These are phyloP conservation scores for Durusdinium trenchii DNA, from an alignment of 73 alveolate genomes.

Conservation along the genomic window DNA sequence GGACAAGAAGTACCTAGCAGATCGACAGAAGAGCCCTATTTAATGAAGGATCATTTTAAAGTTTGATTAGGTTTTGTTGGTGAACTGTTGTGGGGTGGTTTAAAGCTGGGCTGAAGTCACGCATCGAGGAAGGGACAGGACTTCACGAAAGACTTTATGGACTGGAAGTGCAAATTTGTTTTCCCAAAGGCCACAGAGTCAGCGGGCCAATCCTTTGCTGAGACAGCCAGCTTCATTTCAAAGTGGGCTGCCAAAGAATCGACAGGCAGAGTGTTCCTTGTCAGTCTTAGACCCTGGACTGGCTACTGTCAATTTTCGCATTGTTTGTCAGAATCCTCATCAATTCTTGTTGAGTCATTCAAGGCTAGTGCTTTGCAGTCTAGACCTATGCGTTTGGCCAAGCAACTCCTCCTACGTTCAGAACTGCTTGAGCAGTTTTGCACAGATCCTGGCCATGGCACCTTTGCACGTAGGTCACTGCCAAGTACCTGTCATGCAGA, in stretches of 20 bases:
- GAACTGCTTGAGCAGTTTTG: background rate
- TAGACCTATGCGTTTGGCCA: slow-evolving; percentile 1
- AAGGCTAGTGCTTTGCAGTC: background rate
- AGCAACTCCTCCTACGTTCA: background rate
- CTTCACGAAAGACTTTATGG: background rate
- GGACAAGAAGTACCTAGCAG: slow-evolving; percentile 7
- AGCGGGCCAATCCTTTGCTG: background rate
- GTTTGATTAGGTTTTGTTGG: too few relatives aligned
- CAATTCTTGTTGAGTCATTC: background rate
- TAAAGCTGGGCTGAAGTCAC: too few relatives aligned
- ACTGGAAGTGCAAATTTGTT: background rate
- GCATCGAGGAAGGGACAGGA: background rate
- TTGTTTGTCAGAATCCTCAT: background rate
- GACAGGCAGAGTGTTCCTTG: background rate
- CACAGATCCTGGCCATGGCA: background rate
- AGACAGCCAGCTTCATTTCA: background rate
- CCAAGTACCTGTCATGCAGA: background rate
- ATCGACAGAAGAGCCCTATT: background rate
- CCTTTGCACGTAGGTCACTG: background rate
- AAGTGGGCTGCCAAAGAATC: background rate
- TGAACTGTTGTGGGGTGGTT: too few relatives aligned
- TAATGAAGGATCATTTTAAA: background rate
- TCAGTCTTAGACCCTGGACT: background rate
- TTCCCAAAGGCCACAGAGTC: background rate
- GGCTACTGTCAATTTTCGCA: background rate